Base-by-base conservation (phyloP, 768 basidiomycete species). In the Albatrellus ellisii region DNA sequence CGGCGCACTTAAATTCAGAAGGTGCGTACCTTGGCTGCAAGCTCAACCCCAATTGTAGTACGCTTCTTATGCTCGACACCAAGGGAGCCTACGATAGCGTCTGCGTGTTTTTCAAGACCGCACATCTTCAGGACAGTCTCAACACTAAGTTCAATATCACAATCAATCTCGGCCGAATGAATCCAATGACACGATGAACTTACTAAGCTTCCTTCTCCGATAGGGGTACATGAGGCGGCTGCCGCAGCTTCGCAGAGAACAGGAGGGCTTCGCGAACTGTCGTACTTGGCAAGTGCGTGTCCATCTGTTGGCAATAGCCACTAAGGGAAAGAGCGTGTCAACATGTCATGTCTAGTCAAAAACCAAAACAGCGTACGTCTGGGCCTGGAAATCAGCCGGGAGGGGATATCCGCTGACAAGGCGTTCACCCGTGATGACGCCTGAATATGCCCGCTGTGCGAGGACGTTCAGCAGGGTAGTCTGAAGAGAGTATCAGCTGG, bases 281-380 rank as follows among this genome's bases (percentile, higher is more conserved):
- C 1, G 75, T 62, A 5, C 77, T 74, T 20, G 75, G 70, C n/a
- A 81, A 68, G 59, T 91, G 89, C 0, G 77, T 80, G 51, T 88
- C 86, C 67, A 74, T 74, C 54, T 94, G 90, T 53, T 92, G 87
- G 43, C 79, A 83, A 53, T 89, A 92, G 0, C 85, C 87, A 36
- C 77, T 81, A 22, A 6, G 45, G 15, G 35, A 25, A 24, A 21
- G 8, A 10, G 21, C 2, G 10, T 21, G 33, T n/a, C 26, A 36
- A 4, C 41, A n/a, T 1, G 10, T 41, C 64, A 29, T 57, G 70
- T 61, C 61, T 21, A 70, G 51, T 0, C 53, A 38, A 54, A 50
- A 27, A 31, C 1, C 4, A 17, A 15, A 3, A 24, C 9, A 5
- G 17, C 41, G 58, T 45, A 66, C 72, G 76, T 77, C 59, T 75